A percentile compares a stretch with the other conserved stretches of the same genome.
phyloP scores from a whole-genome alignment of 2,329 filamentous ascomycete species.

The Aureobasidium sp. region DNA sequence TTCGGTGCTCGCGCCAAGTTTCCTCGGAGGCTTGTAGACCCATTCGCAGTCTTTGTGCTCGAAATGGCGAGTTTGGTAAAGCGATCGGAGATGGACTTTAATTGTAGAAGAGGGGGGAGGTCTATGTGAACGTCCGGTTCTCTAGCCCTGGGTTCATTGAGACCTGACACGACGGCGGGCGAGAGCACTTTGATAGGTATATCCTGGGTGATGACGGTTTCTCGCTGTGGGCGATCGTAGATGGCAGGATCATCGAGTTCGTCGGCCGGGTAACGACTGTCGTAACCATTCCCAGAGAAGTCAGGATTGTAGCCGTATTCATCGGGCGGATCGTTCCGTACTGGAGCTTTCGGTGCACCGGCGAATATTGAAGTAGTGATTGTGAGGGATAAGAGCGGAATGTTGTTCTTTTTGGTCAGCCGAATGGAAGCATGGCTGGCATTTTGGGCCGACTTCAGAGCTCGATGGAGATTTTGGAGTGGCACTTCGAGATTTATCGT shows the following conservation, averaged over 20 bases:
- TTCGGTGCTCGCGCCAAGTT: constrained; percentile 45
- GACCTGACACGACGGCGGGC: constrained; percentile 75
- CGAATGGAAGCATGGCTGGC: constrained; percentile 77
- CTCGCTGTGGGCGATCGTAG: constrained; percentile 58
- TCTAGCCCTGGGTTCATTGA: constrained; percentile 84
- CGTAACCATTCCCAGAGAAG: neutral
- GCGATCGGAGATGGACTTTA: constrained; percentile 90
- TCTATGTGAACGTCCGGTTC: constrained; percentile 93
- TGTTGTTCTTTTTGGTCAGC: constrained; percentile 84
- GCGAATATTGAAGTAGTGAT: constrained; percentile 68
- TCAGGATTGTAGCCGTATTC: neutral
- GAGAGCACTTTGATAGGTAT: constrained; percentile 89
- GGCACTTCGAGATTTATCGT: constrained; percentile 96
- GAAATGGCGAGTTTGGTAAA: constrained; percentile 75
- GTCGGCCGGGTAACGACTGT: neutral
- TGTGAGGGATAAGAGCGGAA: constrained; percentile 82
- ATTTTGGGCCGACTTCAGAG: constrained; percentile 80
- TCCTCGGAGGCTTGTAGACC: constrained; percentile 30
- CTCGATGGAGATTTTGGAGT: constrained; percentile 77
- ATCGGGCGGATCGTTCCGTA: neutral
- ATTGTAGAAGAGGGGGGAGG: constrained; percentile 74
- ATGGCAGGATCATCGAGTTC: constrained; percentile 20
- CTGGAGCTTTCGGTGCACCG: neutral
- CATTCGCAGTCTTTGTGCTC: constrained; percentile 27
- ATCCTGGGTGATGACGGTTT: constrained; percentile 91